Base-by-base conservation (phyloP, 768 basidiomycete genomes). In the Lactifluus volemus region DNA sequence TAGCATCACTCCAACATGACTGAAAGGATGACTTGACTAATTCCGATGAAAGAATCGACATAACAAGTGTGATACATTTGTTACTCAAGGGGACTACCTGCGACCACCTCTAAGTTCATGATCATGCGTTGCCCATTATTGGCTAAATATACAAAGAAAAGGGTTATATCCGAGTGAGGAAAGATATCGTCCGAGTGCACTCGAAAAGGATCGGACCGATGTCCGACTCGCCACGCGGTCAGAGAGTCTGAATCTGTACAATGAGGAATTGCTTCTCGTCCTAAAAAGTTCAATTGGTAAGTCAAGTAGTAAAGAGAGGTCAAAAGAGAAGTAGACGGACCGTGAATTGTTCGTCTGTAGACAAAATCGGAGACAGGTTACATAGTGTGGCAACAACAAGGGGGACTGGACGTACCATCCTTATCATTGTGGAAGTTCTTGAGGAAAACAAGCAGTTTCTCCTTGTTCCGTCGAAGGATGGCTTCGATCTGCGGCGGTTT, bases 401-500 rank as follows among this genome's bases (percentile, higher is more conserved):
- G 6, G n/a, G 17, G 15, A 25, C 25, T 25, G 25, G 1, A 76
- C 81, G 38, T 54, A 85, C 91, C 92, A 74, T 98, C 96, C 73
- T 97, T 96, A 73, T 99, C 97, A 69, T 97, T 98, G 72, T 98
- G 96, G 79, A 99, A 99, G 55, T 81, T 82, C 72, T 88, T 90
- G 63, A 99, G 76, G 78, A 98, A 99, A 17, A 76, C 76, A 53
- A 98, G 75, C 12, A 99, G 77, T 70, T 96, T 97, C 19, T 96
- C 94, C 80, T 91, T 94, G 75, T 99, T 99, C 67, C 97, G 75
- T 61, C 89, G 78, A 12, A 99, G 79, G 62, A 99, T 99, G 42
- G 74, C 75, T 68, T 95, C 94, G 63, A 99, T 97, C 70, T 95
- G 89, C 44, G 91, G 85, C 5, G 97, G 96, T 71, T 99, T 99